These are phyloP conservation scores for Akanthomyces dipterigenus DNA, from an alignment of 2,329 filamentous ascomycete species.

Conservation along the genomic window DNA sequence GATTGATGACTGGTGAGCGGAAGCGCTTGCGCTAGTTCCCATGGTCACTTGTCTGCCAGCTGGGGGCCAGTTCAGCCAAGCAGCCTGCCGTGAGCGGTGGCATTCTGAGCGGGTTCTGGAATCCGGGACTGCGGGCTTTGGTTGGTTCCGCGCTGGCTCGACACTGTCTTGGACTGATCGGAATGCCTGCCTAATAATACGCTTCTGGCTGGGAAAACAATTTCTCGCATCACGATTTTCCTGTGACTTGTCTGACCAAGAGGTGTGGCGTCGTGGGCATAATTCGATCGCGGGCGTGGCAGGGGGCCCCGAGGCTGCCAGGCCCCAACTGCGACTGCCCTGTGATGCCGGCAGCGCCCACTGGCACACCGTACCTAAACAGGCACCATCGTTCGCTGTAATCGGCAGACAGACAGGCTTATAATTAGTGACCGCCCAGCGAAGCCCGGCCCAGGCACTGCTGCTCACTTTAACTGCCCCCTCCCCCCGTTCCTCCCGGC, in stretches of 20 bases:
- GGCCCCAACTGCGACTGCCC: not conserved
- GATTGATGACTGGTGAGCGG: not conserved
- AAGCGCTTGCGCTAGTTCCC: slow-evolving; percentile 10
- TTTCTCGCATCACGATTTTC: no score
- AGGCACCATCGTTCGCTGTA: not conserved
- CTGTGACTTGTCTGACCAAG: no score
- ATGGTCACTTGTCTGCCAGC: not conserved
- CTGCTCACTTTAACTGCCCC: slow-evolving; percentile 11
- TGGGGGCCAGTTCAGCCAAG: not conserved
- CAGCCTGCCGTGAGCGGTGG: not conserved
- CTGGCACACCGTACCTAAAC: not conserved
- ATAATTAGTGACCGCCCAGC: not conserved
- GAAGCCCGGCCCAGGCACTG: not conserved
- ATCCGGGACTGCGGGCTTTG: not conserved
- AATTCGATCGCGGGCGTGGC: no score
- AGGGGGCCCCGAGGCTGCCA: no score
- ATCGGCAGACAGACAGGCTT: not conserved
- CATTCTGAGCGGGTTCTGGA: not conserved
- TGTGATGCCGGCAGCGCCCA: not conserved
- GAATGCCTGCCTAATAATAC: no score
- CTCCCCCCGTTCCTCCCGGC: slow-evolving; percentile 10
- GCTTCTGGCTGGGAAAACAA: no score
- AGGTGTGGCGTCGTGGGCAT: no score
- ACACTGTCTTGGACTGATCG: not conserved
- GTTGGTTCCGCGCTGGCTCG: not conserved